Evolutionary conservation across 2,329 filamentous ascomycete species (phyloP).

Genomic region (Aspergillus unguis): DNA sequence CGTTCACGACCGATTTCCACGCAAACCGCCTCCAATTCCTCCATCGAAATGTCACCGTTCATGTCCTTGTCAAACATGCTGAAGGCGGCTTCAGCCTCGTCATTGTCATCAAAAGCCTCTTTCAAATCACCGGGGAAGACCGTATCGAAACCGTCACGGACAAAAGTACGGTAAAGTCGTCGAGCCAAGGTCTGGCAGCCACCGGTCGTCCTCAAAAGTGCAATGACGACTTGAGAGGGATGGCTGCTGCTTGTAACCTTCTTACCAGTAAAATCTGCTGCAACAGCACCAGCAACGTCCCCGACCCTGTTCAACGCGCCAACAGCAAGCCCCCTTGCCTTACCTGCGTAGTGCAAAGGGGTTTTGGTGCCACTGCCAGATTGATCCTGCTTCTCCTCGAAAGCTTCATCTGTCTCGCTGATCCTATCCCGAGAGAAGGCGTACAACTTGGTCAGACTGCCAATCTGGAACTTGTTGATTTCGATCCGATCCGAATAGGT

Average conservation of each 20-base stretch:
- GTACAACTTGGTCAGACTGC: conserved; percentile 62
- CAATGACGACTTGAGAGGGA: conserved; percentile 77
- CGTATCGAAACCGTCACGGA: conserved; percentile 69
- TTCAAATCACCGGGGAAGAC: conserved; percentile 75
- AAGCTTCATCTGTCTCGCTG: conserved; percentile 70
- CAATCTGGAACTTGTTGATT: conserved; percentile 86
- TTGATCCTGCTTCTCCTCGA: conserved; percentile 55
- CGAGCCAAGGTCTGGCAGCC: conserved; percentile 82
- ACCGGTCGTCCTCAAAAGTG: conserved; percentile 67
- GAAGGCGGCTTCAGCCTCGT: conserved; percentile 87
- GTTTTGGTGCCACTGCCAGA: conserved; percentile 62
- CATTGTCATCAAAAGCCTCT: conserved; percentile 72
- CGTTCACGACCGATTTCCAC: conserved; percentile 93
- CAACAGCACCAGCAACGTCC: conserved; percentile 78
- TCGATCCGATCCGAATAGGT: conserved; percentile 91
- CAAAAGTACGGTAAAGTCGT: conserved; percentile 82
- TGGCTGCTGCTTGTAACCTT: conserved; percentile 66
- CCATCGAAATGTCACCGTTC: conserved; percentile 94
- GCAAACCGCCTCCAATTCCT: conserved; percentile 87
- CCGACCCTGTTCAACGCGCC: conserved; percentile 76
- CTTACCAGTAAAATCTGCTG: conserved; percentile 86
- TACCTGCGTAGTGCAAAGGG: conserved; percentile 67
- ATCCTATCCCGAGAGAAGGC: conserved; percentile 63
- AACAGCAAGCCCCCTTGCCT: conserved; percentile 69
- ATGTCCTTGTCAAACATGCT: conserved; percentile 93